Evolutionary conservation across 345 rosid genomes (phyloP), one percentile per base, ranked within the genome.

Genomic region (Acer yangbiense): DNA sequence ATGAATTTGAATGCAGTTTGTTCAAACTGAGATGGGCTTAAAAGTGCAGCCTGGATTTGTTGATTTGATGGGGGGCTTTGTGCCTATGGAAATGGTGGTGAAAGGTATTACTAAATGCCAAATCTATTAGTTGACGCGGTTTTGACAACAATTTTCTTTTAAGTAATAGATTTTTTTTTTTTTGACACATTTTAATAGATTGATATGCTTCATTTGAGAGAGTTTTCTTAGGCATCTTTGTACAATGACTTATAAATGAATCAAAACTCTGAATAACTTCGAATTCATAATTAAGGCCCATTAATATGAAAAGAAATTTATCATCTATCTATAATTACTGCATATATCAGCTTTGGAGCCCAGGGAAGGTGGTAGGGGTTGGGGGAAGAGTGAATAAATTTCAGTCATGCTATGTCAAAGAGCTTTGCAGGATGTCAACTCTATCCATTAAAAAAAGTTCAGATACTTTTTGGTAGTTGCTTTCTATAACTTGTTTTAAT

Each of bases 11-110:
- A 68, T 87, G 93, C 93, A 95, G 98, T 92, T 95, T 84, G 90
- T 93, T 74, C 71, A 76, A 82, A 95, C 99, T 48, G 93, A 90
- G 12, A 69, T 93, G 93, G 91, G 60, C 41, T 76, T 43, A 78
- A 41, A 48, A 68, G 43, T 85, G 21, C 73, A n/a, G 25, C 2
- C 81, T 54, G 77, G 75, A 27, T 23, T 88, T 41, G 8, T 92
- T 72, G 83, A 80, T 71, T 20, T 50, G 68, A 8, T 78, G 68
- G 99, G 99, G 48, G 99, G 99, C 80, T 96, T 71, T 88, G 68
- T 96, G 83, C 87, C 94, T 39, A 88, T 93, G 92, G 87, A 92
- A 82, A 76, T 85, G 84, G 87, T 96, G 71, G 76, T 93, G 78
- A 89, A 89, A 91, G 99, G 98, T 96, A 84, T 52, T 75, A 39